Conservation (phyloP, 495 filamentous ascomycete genomes). For the Saxophila tyrrhenica region DNA sequence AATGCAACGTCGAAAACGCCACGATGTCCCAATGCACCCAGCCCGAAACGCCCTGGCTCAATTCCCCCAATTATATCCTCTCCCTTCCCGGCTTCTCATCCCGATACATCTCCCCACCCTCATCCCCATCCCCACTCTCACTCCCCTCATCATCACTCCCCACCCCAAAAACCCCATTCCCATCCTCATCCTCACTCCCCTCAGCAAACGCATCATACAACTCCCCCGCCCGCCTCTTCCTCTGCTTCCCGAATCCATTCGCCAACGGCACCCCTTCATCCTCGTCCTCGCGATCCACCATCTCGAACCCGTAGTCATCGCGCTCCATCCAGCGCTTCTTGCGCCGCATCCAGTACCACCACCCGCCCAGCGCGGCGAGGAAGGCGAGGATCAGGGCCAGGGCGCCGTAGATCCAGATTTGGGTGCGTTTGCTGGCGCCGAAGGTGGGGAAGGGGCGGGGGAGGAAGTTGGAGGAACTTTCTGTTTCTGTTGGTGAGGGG, state of each 20-base stretch:
- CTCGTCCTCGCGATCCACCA: conserved; percentile 74
- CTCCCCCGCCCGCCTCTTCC: conserved; percentile 58
- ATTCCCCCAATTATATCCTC: background rate
- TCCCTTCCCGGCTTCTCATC: background rate
- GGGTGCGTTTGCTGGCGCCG: conserved; percentile 77
- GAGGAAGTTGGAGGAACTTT: conserved; percentile 44
- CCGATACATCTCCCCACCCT: background rate
- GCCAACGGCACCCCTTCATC: conserved; percentile 34
- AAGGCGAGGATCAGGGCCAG: conserved; percentile 75
- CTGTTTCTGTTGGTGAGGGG: conserved; percentile 6
- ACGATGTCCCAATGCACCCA: background rate
- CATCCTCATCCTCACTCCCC: conserved; percentile 52
- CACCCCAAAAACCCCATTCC: conserved; percentile 4
- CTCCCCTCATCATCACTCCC: conserved; percentile 5
- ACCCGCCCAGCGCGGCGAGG: conserved; percentile 65
- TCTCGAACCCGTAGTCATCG: conserved; percentile 90
- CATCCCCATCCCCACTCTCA: conserved; percentile 1
- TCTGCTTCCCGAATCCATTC: conserved; percentile 22
- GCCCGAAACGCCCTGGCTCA: too few relatives aligned
- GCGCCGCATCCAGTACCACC: conserved; percentile 66
- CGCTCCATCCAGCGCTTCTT: conserved; percentile 62
- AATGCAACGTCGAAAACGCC: background rate
- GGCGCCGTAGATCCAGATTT: conserved; percentile 90
- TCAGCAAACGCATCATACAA: conserved; percentile 90
- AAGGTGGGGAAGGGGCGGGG: conserved; percentile 93